phyloP scores from a whole-genome alignment of 2,329 filamentous ascomycete species.

The Laburnicola sp. region DNA sequence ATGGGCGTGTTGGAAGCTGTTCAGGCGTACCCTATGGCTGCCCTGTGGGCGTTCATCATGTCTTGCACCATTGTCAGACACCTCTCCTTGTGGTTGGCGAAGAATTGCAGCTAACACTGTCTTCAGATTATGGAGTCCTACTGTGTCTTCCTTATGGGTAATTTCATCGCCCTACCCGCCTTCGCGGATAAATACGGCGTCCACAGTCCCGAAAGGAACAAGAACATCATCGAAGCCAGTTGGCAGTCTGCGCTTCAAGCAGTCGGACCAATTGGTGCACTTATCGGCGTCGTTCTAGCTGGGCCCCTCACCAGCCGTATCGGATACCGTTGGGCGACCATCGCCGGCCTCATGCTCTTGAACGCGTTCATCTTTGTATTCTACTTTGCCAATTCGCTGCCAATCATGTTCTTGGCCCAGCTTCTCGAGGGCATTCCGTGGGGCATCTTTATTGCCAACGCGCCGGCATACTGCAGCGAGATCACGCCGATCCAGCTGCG shows the following conservation, averaged over 20 bases:
- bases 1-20: slow-evolving; percentile 57
- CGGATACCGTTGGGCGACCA: slow-evolving; percentile 63
- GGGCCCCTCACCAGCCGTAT: slow-evolving; percentile 63
- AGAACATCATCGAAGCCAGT: slow-evolving; percentile 52
- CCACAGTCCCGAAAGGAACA: slow-evolving; percentile 18
- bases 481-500: slow-evolving; percentile 63
- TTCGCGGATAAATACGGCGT: slow-evolving; percentile 57
- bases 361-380: slow-evolving; percentile 64
- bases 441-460: slow-evolving; percentile 68
- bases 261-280: slow-evolving; percentile 60
- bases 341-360: slow-evolving; percentile 59
- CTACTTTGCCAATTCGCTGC: slow-evolving; percentile 57
- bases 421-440: slow-evolving; percentile 65
- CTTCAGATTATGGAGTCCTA: slow-evolving; percentile 66
- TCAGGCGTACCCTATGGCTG: slow-evolving; percentile 57
- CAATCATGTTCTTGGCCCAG: slow-evolving; percentile 57
- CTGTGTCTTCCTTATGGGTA: slow-evolving; percentile 63
- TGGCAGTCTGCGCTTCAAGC: slow-evolving; percentile 64
- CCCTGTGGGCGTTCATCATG: slow-evolving; percentile 60
- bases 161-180: slow-evolving; percentile 57
- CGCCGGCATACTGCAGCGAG: slow-evolving; percentile 65
- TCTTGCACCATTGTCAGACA: slow-evolving; percentile 57
- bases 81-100: slow-evolving; percentile 12
- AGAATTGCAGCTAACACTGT: slow-evolving; percentile 17
- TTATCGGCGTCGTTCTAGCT: slow-evolving; percentile 62